phyloP scores from a whole-genome alignment of 164 flowering plant species.

The Aristolochia californica region DNA sequence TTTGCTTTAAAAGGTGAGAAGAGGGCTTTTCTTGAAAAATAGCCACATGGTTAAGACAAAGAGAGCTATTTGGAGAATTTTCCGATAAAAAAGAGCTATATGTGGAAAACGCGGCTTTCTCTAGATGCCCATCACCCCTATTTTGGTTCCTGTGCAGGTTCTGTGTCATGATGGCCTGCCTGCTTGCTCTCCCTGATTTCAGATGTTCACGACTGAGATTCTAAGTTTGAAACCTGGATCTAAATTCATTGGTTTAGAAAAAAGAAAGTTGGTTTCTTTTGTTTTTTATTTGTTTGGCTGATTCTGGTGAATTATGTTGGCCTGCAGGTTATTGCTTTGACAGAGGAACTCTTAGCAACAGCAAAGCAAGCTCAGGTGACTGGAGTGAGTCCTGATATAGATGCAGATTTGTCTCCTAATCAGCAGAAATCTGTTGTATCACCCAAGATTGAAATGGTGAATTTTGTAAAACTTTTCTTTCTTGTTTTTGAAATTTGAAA shows the following conservation, averaged over 20 bases:
- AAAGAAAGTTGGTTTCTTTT: constrained; percentile 5
- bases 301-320: constrained; percentile 11
- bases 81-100: constrained; percentile 4
- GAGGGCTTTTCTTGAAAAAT: constrained; percentile 14
- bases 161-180: constrained; percentile 57
- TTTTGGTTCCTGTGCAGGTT: constrained; percentile 95
- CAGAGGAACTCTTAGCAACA: constrained; percentile 87
- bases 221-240: constrained; percentile 34
- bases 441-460: constrained; percentile 28
- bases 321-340: constrained; percentile 81
- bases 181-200: constrained; percentile 55
- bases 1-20: constrained; percentile 42
- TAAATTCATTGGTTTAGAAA: constrained; percentile 8
- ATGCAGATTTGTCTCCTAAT: constrained; percentile 25
- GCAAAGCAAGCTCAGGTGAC: constrained; percentile 59
- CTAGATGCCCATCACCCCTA: constrained; percentile 69
- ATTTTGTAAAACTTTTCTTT: background rate
- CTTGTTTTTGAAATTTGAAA: background rate
- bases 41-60: constrained; percentile 7
- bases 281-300: constrained; percentile 6
- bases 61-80: constrained; percentile 12
- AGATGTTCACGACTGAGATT: constrained; percentile 59
- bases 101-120: constrained; percentile 13
- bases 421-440: constrained; percentile 19
- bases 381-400: constrained; percentile 25